Base-by-base conservation (phyloP, 2,329 filamentous ascomycete species). In the Cladobotryum protrusum region DNA sequence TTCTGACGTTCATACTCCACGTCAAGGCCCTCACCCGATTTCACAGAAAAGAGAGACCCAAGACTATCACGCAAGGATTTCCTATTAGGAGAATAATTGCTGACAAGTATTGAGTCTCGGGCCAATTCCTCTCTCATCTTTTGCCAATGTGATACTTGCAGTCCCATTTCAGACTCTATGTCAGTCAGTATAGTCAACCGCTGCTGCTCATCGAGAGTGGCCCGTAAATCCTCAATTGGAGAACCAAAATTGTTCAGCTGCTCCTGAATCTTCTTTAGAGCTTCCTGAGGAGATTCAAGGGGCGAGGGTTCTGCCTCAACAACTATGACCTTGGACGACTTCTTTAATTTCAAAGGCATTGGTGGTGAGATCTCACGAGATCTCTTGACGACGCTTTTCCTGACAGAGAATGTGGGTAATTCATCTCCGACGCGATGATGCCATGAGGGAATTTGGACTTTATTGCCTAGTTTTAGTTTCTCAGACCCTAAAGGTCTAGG, bases 161-260 rank as follows among this genome's bases (percentile, higher is more conserved):
- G 63, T 1, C 75, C 78, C 73, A 85, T 80, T 62, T 86, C 82
- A 53, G 68, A 70, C 59, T 86, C 82, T 1, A 86, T 67, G 52
- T 81, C 76, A 32, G 79, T 75, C 2, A 86, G 66, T 3, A 83
- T 69, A 33, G 69, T 72, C 50, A 77, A 64, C 24, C 73, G 68
- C 48, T 69, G 69, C 13, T 67, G 65, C 24, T 72, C 65, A 54
- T 65, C 72, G 47, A 67, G 68, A 7, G 60, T 61, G 34, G 41
- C 52, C 20, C 44, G 53, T 1, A 63, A 63, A 13, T 66, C 67
- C 33, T 59, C 57, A 32, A 63, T 65, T 4, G 69, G 59, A 46
- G 72, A 60, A 17, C 80, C 77, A 8, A 79, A 65, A 35, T 71
- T 73, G 52, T 65, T 68, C 17, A 82, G 67, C 56, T 81, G 77